Evolutionary conservation across 148 eudicot genomes (phyloP).

Genomic region (Rhododendron ferrugineum): DNA sequence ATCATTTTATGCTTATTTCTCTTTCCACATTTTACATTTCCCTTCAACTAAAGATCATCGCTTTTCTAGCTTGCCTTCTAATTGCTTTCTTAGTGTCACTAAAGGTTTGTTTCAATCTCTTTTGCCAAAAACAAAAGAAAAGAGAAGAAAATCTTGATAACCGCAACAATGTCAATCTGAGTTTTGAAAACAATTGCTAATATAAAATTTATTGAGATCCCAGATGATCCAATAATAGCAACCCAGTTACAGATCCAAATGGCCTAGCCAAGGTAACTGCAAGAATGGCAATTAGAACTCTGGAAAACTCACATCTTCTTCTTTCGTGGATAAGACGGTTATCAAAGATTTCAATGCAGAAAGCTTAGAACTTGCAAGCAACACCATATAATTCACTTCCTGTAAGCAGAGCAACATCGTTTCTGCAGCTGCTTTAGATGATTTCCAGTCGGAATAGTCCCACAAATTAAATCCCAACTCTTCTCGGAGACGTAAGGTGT

Average conservation of each 20-base stretch:
- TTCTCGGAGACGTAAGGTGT: conserved; percentile 41
- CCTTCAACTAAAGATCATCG: background rate
- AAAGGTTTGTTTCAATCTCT: background rate
- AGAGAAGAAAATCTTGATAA: background rate
- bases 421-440: conserved; percentile 61
- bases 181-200: background rate
- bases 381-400: conserved; percentile 55
- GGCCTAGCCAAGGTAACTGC: background rate
- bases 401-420: conserved; percentile 46
- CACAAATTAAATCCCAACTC: conserved; percentile 76
- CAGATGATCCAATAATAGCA: background rate
- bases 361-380: conserved; percentile 59
- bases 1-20: background rate
- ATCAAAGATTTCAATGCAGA: conserved; percentile 60
- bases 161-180: background rate
- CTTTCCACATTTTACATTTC: background rate
- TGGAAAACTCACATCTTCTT: conserved; percentile 52
- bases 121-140: background rate
- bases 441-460: conserved; percentile 67
- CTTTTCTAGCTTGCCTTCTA: background rate
- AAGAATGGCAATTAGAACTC: conserved; percentile 3
- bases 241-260: background rate
- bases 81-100: background rate
- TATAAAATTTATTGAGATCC: background rate
- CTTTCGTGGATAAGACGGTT: conserved; percentile 40